Evolutionary conservation across 768 basidiomycete species (phyloP).

Genomic region (Boletus sensibilis): DNA sequence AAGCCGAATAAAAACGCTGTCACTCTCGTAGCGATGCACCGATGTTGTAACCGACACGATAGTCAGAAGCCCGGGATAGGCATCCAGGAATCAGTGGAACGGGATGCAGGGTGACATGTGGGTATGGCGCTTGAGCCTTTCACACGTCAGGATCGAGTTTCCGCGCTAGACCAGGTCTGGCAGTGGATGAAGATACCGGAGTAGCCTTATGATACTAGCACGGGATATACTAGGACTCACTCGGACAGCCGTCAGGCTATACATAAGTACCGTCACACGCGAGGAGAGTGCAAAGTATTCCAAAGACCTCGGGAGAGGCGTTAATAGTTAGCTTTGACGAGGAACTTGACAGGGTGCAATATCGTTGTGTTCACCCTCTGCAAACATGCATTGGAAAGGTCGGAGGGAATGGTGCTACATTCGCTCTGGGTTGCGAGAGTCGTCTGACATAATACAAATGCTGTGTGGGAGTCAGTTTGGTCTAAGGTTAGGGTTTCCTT

Average conservation of each 20-base stretch:
- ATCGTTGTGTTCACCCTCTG: not conserved
- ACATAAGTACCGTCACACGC: not conserved
- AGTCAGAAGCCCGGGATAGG: too few relatives aligned
- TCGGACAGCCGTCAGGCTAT: not conserved
- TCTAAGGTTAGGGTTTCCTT: conserved; percentile 18
- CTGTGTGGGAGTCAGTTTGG: not conserved
- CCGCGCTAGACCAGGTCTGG: not conserved
- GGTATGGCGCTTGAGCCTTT: not conserved
- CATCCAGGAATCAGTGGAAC: not conserved
- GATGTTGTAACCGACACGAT: not conserved
- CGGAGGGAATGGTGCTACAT: not conserved
- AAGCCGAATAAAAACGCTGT: not conserved
- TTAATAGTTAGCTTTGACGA: not conserved
- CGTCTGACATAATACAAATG: not conserved
- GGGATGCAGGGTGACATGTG: not conserved
- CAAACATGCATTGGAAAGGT: not conserved
- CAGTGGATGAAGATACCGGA: not conserved
- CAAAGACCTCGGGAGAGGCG: not conserved
- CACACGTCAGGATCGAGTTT: not conserved
- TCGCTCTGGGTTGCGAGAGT: not conserved
- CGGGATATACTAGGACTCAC: not conserved
- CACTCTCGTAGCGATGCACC: not conserved
- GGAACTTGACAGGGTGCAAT: too few relatives aligned
- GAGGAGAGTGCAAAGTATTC: not conserved
- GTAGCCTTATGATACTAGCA: not conserved